Evolutionary conservation across 2,329 filamentous ascomycete species (phyloP).

Genomic region (Nothophaeocryptopus gaeumannii): DNA sequence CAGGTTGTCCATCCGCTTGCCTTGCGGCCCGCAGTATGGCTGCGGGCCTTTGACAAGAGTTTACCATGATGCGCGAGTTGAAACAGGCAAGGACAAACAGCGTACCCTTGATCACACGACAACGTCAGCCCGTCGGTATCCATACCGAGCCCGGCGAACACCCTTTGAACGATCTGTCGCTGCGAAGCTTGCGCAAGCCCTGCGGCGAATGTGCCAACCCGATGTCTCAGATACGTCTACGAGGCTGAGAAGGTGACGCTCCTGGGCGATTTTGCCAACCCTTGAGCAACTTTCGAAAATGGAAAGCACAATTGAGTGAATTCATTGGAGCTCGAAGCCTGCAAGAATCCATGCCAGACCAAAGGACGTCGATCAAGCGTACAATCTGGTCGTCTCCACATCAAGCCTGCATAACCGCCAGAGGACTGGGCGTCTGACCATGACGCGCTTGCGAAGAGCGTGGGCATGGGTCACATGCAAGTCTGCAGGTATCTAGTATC

Average conservation of each 20-base stretch:
- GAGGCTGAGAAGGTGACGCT: slow-evolving; percentile 19
- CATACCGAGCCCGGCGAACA: slow-evolving; percentile 14
- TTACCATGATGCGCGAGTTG: slow-evolving; percentile 15
- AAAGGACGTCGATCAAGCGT: slow-evolving; percentile 6
- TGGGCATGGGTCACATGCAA: slow-evolving; percentile 15
- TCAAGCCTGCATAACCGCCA: slow-evolving; percentile 1
- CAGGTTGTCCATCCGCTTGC: slow-evolving; percentile 10
- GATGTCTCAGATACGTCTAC: slow-evolving; percentile 15
- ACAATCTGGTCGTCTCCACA: slow-evolving; percentile 10
- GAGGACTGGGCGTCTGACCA: slow-evolving; percentile 4
- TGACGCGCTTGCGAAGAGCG: background rate
- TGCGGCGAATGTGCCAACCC: slow-evolving; percentile 5
- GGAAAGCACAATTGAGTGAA: background rate
- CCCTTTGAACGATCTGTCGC: slow-evolving; percentile 3
- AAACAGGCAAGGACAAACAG: slow-evolving; percentile 18
- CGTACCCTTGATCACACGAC: slow-evolving; percentile 22
- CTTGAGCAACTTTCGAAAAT: background rate
- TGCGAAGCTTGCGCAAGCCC: slow-evolving; percentile 11
- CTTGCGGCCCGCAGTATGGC: slow-evolving; percentile 21
- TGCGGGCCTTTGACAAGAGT: slow-evolving; percentile 8
- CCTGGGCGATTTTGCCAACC: slow-evolving; percentile 6
- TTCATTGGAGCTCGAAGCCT: slow-evolving; percentile 2
- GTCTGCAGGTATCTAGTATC: slow-evolving; percentile 13
- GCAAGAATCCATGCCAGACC: slow-evolving; percentile 8
- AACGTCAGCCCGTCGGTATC: slow-evolving; percentile 12